phyloP scores from a whole-genome alignment of 1,139 yeast species.

The Ashbya aceris region DNA sequence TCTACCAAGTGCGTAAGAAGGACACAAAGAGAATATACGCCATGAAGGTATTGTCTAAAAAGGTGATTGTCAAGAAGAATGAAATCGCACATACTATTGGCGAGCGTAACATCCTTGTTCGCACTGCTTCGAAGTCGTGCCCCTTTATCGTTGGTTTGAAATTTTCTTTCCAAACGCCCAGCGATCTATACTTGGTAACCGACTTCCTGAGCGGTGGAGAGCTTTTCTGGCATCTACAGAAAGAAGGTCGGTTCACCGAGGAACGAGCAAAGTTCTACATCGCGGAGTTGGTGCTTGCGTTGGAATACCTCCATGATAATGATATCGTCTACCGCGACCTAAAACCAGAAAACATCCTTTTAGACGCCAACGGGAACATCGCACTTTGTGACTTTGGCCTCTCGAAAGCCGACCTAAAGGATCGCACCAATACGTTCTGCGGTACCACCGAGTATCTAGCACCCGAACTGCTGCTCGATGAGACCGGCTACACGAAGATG shows the following conservation, averaged over 20 bases:
- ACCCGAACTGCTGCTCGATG: slow-evolving; percentile 73
- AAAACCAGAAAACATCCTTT: slow-evolving; percentile 85
- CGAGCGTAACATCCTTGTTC: slow-evolving; percentile 84
- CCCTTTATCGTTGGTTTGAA: slow-evolving; percentile 91
- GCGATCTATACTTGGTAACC: slow-evolving; percentile 84
- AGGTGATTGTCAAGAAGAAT: slow-evolving; percentile 89
- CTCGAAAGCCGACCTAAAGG: slow-evolving; percentile 87
- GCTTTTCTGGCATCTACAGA: slow-evolving; percentile 93
- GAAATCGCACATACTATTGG: slow-evolving; percentile 98
- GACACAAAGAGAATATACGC: slow-evolving; percentile 90
- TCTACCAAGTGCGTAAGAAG: slow-evolving; percentile 83
- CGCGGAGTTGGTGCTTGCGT: slow-evolving; percentile 85
- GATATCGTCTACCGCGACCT: slow-evolving; percentile 91
- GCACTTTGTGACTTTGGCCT: slow-evolving; percentile 95
- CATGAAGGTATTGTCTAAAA: slow-evolving; percentile 90
- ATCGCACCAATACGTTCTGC: slow-evolving; percentile 93
- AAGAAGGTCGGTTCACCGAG: slow-evolving; percentile 88
- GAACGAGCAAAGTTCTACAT: slow-evolving; percentile 92
- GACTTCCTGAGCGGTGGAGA: slow-evolving; percentile 99
- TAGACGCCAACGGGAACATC: slow-evolving; percentile 95
- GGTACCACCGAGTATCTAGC: slow-evolving; percentile 93
- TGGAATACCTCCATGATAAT: slow-evolving; percentile 86
- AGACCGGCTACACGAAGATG: slow-evolving; percentile 78
- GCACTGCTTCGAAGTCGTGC: slow-evolving; percentile 77
- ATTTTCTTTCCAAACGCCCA: slow-evolving; percentile 90